These are phyloP conservation scores for Wickerhamiella siamensis DNA, from an alignment of 805 yeast species.

Conservation along the genomic window DNA sequence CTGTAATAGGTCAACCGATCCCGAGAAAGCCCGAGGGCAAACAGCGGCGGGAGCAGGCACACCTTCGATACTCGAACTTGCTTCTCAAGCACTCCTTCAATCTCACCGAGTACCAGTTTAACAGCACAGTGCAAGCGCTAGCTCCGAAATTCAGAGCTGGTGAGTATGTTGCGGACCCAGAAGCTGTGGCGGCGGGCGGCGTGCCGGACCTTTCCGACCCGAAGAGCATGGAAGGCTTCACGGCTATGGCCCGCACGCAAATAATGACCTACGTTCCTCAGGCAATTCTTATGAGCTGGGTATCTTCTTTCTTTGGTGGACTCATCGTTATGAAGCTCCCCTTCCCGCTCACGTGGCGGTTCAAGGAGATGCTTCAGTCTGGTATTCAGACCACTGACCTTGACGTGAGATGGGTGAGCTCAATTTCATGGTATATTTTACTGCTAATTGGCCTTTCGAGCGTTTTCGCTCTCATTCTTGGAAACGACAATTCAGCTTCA, in stretches of 20 bases:
- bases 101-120: conserved; percentile 35
- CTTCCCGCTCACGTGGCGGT: conserved; percentile 76
- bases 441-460: conserved; percentile 73
- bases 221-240: conserved; percentile 52
- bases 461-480: conserved; percentile 55
- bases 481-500: conserved; percentile 24
- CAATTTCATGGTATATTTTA: conserved; percentile 92
- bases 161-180: conserved; percentile 40
- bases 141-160: conserved; percentile 37
- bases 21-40: conserved; percentile 40
- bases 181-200: conserved; percentile 36
- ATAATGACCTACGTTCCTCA: conserved; percentile 80
- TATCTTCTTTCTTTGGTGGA: conserved; percentile 83
- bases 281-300: conserved; percentile 92
- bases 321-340: conserved; percentile 80
- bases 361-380: conserved; percentile 82
- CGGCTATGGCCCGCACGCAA: conserved; percentile 67
- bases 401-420: conserved; percentile 82
- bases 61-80: conserved; percentile 42
- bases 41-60: conserved; percentile 40
- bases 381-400: conserved; percentile 75
- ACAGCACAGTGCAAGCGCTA: conserved; percentile 35
- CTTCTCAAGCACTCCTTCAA: conserved; percentile 46
- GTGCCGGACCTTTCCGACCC: conserved; percentile 41
- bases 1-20: conserved; percentile 43